Evolutionary conservation across 352 stramenopile species (phyloP).

Genomic region (Peronospora destructor): DNA sequence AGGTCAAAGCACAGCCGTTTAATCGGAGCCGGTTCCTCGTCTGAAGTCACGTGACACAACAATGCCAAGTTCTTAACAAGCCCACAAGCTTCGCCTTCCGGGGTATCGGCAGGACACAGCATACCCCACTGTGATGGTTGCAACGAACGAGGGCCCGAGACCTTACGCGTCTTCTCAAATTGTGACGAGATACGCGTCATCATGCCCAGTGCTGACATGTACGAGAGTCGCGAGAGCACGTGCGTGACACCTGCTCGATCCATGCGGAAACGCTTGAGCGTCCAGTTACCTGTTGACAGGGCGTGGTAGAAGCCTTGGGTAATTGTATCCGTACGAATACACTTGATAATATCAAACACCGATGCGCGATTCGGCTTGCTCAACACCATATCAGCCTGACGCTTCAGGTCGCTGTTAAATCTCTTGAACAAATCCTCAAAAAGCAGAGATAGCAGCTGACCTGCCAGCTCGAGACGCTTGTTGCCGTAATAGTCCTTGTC

Average conservation of each 20-base stretch:
- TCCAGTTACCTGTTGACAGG: conserved; percentile 95
- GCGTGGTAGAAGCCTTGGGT: conserved; percentile 90
- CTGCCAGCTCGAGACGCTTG: conserved; percentile 98
- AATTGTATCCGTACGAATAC: conserved; percentile 96
- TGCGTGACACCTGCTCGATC: conserved; percentile 96
- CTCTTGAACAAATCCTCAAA: conserved; percentile 99
- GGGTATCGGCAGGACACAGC: conserved; percentile 97
- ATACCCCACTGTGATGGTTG: conserved; percentile 99
- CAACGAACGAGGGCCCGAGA: conserved; percentile 94
- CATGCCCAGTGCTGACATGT: conserved; percentile 98
- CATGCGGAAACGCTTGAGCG: conserved; percentile 99
- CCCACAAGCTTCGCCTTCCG: conserved; percentile 98
- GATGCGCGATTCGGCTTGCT: conserved; percentile 96
- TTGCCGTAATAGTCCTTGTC: conserved; percentile 99
- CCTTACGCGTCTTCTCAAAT: conserved; percentile 99
- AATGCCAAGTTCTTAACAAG: conserved; percentile 99
- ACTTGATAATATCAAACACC: conserved; percentile 98
- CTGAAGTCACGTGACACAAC: conserved; percentile 94
- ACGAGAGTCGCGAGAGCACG: conserved; percentile 95
- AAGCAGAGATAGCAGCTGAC: conserved; percentile 95
- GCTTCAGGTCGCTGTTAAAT: conserved; percentile 98
- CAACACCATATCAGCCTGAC: conserved; percentile 95
- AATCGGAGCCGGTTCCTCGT: conserved; percentile 90
- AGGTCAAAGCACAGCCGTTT: conserved; percentile 95
- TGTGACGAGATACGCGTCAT: conserved; percentile 99